phyloP scores from a whole-genome alignment of 2,329 filamentous ascomycete genomes.

The Phyllosticta capitalensis region DNA sequence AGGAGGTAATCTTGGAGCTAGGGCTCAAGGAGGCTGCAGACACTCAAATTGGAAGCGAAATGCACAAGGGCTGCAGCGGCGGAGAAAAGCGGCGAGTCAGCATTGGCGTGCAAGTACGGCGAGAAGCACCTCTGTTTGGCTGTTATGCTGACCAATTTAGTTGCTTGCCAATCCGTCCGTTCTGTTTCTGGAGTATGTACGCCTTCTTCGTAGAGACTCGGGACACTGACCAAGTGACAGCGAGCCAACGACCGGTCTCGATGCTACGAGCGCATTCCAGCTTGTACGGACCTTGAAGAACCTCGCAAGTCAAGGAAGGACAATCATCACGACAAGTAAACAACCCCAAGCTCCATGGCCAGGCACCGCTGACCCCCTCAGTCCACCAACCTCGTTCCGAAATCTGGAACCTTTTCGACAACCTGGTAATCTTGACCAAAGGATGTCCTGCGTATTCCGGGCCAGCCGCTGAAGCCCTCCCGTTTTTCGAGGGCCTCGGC shows the following conservation, averaged over 20 bases:
- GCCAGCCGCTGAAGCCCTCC: conserved; percentile 45
- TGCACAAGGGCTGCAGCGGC: conserved; percentile 66
- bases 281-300: conserved; percentile 60
- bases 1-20: conserved; percentile 67
- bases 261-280: conserved; percentile 68
- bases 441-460: conserved; percentile 63
- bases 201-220: neutral
- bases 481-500: conserved; percentile 54
- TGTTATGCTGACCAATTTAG: conserved; percentile 10
- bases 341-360: neutral
- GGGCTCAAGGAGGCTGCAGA: conserved; percentile 69
- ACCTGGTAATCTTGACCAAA: conserved; percentile 57
- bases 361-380: neutral
- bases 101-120: conserved; percentile 57
- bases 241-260: conserved; percentile 68
- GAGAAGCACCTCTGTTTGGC: neutral
- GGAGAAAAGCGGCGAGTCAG: conserved; percentile 70
- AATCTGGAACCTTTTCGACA: conserved; percentile 70
- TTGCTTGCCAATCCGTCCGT: conserved; percentile 70
- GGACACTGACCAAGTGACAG: conserved; percentile 1
- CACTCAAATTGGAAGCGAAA: conserved; percentile 61
- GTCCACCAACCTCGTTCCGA: conserved; percentile 69
- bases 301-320: conserved; percentile 58
- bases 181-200: conserved; percentile 55
- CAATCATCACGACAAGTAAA: conserved; percentile 55